Base-by-base conservation (phyloP, 208 protist species). In the Trypanosoma mega region DNA sequence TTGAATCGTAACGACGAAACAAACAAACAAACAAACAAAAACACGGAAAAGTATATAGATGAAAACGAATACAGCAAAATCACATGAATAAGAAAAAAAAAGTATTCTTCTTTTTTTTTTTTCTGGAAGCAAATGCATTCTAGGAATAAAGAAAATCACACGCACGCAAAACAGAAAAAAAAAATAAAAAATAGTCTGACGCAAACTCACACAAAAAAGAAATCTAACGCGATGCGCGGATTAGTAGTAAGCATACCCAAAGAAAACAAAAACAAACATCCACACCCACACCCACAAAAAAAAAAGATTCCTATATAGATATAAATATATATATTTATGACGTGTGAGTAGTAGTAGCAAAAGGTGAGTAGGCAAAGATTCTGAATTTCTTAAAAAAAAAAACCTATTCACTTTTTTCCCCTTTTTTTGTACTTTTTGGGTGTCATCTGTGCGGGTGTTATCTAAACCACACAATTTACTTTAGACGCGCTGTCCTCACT, bases 61-160 rank as follows among this genome's bases (percentile, higher is more conserved):
- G n/a, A n/a, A n/a, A n/a, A n/a, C n/a, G n/a, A n/a, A n/a, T n/a
- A n/a, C n/a, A n/a, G n/a, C n/a, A n/a, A n/a, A n/a, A 54, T 30
- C 43, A 49, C 0, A 50, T 8, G 20, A 46, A 34, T 23, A 59
- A 31, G 3, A 48, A 47, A 46, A 47, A 26, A 59, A 59, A 59
- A 48, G 29, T 37, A 53, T 18, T 12, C 1, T 31, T 41, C 14
- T 46, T 31, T 48, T 34, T 33, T 46, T n/a, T 18, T 23, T 27
- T 59, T 26, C 12, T 30, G 14, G 30, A 20, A 44, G 1, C 30
- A 31, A 59, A 59, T 44, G 2, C 16, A 26, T 46, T 20, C 30
- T 9, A 48, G 37, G 33, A 59, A 46, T 45, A 48, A 53, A 4
- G 33, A 4, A 31, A 52, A 30, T 52, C 2, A 4, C 24, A 2